phyloP scores from a whole-genome alignment of 1,284 basidiomycete species.

The Irpex sp. region DNA sequence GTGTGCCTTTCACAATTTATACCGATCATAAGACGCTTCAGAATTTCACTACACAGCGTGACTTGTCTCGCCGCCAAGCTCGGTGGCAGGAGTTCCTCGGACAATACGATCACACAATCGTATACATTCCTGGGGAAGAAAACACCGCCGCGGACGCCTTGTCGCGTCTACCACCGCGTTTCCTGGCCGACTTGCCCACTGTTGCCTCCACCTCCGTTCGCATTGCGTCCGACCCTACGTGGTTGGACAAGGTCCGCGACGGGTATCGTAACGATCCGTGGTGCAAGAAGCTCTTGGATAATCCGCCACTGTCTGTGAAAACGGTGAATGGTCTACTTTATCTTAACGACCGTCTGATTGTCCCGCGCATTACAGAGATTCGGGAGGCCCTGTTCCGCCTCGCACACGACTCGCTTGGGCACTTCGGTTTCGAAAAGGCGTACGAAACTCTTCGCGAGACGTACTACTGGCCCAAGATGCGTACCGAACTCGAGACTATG shows the following conservation, averaged over 20 bases:
- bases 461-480: slow-evolving; percentile 19
- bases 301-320: background rate
- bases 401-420: background rate
- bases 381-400: background rate
- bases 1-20: background rate
- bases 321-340: background rate
- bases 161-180: slow-evolving; percentile 8
- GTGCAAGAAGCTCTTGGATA: background rate
- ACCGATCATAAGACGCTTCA: slow-evolving; percentile 1
- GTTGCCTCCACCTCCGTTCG: background rate
- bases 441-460: slow-evolving; percentile 10
- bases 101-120: background rate
- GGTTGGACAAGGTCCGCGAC: background rate
- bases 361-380: background rate
- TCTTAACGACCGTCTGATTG: background rate
- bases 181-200: background rate
- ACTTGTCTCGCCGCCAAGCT: background rate
- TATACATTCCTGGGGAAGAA: slow-evolving; percentile 13
- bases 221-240: background rate
- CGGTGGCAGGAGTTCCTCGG: slow-evolving; percentile 3
- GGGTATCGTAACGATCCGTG: background rate
- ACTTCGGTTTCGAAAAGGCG: slow-evolving; percentile 20
- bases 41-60: slow-evolving; percentile 1
- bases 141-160: slow-evolving; percentile 19
- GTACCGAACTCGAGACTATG: slow-evolving; percentile 5